phyloP scores from a whole-genome alignment of 1,284 basidiomycete genomes.

The Wolfiporia cocos region DNA sequence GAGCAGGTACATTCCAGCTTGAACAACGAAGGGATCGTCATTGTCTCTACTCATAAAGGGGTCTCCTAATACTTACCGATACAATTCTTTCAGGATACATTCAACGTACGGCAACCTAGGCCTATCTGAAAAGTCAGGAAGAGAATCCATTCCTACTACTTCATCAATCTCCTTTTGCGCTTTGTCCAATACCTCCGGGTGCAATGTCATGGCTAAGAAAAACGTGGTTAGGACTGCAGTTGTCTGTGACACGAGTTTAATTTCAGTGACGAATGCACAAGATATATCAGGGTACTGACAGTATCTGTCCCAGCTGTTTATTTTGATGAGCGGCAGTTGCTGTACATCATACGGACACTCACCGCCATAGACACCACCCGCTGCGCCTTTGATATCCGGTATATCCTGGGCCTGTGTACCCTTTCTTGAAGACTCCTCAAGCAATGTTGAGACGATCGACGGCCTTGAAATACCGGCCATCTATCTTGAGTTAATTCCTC shows the following conservation, averaged over 20 bases:
- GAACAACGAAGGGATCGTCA: background rate
- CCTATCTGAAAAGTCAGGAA: conserved; percentile 32
- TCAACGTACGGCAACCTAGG: conserved; percentile 31
- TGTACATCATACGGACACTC: too few species aligned
- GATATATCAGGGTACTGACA: background rate
- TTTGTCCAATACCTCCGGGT: conserved; percentile 30
- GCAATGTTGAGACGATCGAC: conserved; percentile 43
- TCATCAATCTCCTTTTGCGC: conserved; percentile 35
- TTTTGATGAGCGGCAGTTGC: too few species aligned
- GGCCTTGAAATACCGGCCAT: conserved; percentile 38
- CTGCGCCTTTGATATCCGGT: conserved; percentile 48
- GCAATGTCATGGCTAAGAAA: conserved; percentile 30
- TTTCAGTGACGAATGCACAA: background rate
- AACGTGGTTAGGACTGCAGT: background rate
- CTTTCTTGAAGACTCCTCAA: conserved; percentile 30
- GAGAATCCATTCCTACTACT: conserved; percentile 26
- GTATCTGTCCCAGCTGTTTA: background rate
- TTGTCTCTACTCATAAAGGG: background rate
- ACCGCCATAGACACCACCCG: conserved; percentile 44
- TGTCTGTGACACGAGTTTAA: background rate
- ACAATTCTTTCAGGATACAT: background rate
- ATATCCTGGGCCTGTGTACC: conserved; percentile 30
- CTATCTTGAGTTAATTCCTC: conserved; percentile 8
- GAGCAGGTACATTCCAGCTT: background rate
- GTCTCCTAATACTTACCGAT: background rate